Conservation (phyloP, 148 eudicot species). For the Rhododendron ferrugineum region DNA sequence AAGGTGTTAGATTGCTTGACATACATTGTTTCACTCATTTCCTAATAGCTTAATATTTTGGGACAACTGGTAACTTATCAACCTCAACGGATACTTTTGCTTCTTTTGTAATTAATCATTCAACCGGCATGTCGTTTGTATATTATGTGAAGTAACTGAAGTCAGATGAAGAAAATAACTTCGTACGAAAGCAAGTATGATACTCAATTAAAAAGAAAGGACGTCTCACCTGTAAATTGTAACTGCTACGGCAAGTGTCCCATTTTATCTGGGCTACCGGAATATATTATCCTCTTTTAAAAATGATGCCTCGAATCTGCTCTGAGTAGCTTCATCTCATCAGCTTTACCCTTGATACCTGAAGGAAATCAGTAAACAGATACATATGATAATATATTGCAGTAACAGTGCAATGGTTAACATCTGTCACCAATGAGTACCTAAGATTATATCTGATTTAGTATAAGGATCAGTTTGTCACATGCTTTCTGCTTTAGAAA, state of each 20-base stretch:
- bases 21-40: neutral
- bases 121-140: neutral
- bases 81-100: neutral
- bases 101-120: neutral
- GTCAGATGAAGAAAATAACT: neutral
- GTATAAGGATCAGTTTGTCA: neutral
- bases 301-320: neutral
- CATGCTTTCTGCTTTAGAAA: neutral
- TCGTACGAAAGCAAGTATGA: neutral
- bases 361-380: neutral
- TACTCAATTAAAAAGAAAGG: neutral
- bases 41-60: neutral
- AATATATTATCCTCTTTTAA: neutral
- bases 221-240: neutral
- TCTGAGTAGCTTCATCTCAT: neutral
- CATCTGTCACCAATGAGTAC: neutral
- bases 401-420: neutral
- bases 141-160: neutral
- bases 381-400: neutral
- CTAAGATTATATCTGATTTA: neutral
- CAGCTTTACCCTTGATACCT: neutral
- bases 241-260: neutral
- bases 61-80: neutral
- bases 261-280: neutral
- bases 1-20: neutral